phyloP scores from a whole-genome alignment of 2,329 filamentous ascomycete species.

The Diaporthe helianthi region DNA sequence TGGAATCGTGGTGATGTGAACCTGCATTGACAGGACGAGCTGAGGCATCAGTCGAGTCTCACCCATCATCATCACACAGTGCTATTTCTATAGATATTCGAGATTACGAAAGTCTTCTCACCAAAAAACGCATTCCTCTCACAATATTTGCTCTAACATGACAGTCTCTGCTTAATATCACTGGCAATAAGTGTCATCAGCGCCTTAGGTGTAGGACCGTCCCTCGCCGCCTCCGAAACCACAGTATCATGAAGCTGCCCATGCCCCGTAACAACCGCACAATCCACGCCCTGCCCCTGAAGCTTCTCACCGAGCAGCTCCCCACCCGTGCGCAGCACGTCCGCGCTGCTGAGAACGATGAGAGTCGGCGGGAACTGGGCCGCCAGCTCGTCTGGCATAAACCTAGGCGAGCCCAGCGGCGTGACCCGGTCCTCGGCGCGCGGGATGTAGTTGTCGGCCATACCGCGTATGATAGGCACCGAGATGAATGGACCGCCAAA shows the following conservation, averaged over 20 bases:
- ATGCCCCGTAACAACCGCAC: background rate
- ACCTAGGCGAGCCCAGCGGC: background rate
- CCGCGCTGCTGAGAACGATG: slow-evolving; percentile 2
- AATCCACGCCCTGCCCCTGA: background rate
- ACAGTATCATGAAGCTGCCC: slow-evolving; percentile 12
- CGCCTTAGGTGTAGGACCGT: background rate
- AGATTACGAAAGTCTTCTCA: too few relatives aligned
- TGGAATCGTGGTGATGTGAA: too few relatives aligned
- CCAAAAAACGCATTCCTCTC: accelerated
- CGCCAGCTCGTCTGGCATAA: background rate
- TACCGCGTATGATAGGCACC: background rate
- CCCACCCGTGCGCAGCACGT: background rate
- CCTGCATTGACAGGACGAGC: background rate
- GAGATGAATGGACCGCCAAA: slow-evolving; percentile 1
- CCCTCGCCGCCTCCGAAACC: background rate
- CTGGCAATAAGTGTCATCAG: background rate
- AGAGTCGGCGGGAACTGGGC: slow-evolving; percentile 8
- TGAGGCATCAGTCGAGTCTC: background rate
- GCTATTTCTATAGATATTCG: too few relatives aligned
- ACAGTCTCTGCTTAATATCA: background rate
- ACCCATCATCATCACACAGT: too few relatives aligned
- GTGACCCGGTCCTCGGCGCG: background rate
- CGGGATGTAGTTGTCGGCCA: background rate
- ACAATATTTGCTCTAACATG: background rate
- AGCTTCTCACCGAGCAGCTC: slow-evolving; percentile 17